Conservation (phyloP, 2,329 filamentous ascomycete species). For the Aphanoascus verrucosus region DNA sequence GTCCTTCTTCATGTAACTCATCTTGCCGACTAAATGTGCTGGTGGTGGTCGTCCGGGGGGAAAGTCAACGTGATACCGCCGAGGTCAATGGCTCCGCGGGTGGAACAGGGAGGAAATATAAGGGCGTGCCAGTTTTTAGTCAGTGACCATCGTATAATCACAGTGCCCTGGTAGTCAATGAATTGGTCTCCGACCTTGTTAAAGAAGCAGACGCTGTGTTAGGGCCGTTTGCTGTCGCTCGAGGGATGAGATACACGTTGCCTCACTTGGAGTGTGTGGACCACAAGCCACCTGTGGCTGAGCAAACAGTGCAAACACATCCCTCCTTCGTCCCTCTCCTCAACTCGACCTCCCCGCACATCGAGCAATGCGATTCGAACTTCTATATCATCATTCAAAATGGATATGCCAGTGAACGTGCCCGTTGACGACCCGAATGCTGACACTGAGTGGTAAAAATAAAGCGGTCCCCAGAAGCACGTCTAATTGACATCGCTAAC, state of each 20-base stretch:
- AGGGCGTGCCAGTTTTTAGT: conserved; percentile 18
- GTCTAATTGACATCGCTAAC: conserved; percentile 11
- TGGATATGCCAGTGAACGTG: conserved; percentile 57
- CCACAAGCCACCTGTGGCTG: conserved; percentile 17
- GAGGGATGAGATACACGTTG: conserved; percentile 16
- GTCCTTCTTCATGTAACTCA: conserved; percentile 99
- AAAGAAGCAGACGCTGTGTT: not conserved
- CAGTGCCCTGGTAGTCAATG: not conserved
- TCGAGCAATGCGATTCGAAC: not conserved
- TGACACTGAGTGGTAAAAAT: conserved; percentile 98
- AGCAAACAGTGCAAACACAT: conserved; percentile 19
- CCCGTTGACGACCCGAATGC: conserved; percentile 91
- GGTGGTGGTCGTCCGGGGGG: not conserved
- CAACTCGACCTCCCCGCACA: conserved; percentile 17
- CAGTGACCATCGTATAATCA: conserved; percentile 12
- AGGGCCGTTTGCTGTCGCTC: not conserved
- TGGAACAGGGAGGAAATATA: conserved; percentile 7
- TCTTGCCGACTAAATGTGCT: conserved; percentile 32
- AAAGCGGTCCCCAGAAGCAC: conserved; percentile 6
- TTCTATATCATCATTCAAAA: conserved; percentile 21
- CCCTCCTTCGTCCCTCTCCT: not conserved
- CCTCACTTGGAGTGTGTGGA: conserved; percentile 14
- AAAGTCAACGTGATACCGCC: conserved; percentile 6
- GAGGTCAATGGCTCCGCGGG: conserved; percentile 7
- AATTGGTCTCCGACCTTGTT: not conserved